phyloP scores from a whole-genome alignment of 371 early-diverging fungal genomes.

The Circinella umbellata region DNA sequence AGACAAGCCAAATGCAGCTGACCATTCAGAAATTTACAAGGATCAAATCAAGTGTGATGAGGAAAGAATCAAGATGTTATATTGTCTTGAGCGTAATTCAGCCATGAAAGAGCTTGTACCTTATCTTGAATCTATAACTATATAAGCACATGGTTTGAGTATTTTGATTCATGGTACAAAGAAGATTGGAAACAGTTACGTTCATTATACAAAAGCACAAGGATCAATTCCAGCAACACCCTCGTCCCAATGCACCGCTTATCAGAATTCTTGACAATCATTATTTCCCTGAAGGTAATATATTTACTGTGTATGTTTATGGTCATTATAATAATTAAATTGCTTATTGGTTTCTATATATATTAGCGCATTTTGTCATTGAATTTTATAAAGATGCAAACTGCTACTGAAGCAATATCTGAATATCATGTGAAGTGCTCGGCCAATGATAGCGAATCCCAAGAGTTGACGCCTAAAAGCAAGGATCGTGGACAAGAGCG shows the following conservation, averaged over 20 bases:
- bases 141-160: not conserved
- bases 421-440: not conserved
- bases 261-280: not conserved
- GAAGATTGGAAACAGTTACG: not conserved
- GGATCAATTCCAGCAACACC: not conserved
- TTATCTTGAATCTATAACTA: not conserved
- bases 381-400: not conserved
- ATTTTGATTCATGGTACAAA: not conserved
- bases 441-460: not conserved
- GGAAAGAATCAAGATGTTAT: not conserved
- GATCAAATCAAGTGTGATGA: conserved; percentile 1
- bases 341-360: not conserved
- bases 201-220: not conserved
- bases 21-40: not conserved
- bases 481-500: not conserved
- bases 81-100: not conserved
- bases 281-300: conserved; percentile 2
- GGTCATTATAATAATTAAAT: not conserved
- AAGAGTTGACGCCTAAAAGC: not conserved
- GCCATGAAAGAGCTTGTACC: not conserved
- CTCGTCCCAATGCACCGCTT: not conserved
- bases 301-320: not conserved
- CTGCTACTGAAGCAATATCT: not conserved
- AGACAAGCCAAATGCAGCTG: not conserved
- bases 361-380: not conserved